Percentiles rank a stretch among this genome's conserved stretches.
Conservation (phyloP, 2,329 filamentous ascomycete genomes). For the Trichoderma asperellum region DNA sequence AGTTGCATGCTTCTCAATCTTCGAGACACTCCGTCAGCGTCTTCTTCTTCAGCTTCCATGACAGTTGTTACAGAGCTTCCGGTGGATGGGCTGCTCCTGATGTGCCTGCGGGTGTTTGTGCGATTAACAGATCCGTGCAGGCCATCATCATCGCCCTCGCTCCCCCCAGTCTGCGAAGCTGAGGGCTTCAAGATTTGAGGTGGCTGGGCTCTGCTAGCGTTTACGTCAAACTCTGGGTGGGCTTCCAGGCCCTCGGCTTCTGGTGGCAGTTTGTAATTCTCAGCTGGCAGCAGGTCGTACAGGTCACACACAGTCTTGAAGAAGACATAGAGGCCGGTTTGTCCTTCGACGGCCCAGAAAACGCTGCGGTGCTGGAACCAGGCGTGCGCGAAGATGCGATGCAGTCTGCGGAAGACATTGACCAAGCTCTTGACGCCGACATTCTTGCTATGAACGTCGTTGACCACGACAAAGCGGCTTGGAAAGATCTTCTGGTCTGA, state of each 20-base stretch:
- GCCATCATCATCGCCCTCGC: constrained; percentile 52
- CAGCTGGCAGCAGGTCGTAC: constrained; percentile 84
- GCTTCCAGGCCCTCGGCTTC: constrained; percentile 85
- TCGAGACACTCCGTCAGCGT: constrained; percentile 52
- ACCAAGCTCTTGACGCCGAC: constrained; percentile 80
- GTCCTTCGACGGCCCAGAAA: constrained; percentile 90
- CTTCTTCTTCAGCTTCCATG: constrained; percentile 80
- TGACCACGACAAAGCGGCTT: constrained; percentile 69
- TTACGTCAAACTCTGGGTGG: constrained; percentile 48
- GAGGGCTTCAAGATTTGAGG: constrained; percentile 46
- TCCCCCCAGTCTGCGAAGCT: constrained; percentile 36
- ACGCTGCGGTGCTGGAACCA: constrained; percentile 97
- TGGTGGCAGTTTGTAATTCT: constrained; percentile 93
- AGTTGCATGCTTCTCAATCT: constrained; percentile 54
- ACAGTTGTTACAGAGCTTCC: constrained; percentile 81
- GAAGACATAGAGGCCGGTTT: constrained; percentile 91
- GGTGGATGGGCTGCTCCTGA: constrained; percentile 77
- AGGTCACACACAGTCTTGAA: constrained; percentile 97
- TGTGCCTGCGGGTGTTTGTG: constrained; percentile 80
- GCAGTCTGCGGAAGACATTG: constrained; percentile 92
- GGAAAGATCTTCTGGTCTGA: constrained; percentile 96
- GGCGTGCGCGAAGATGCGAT: constrained; percentile 96
- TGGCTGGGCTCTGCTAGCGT: constrained; percentile 35
- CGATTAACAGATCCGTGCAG: constrained; percentile 54
- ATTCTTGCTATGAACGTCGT: constrained; percentile 62